phyloP scores from a whole-genome alignment of 2,329 filamentous ascomycete species.

The Ophiostoma himal-ulmi region DNA sequence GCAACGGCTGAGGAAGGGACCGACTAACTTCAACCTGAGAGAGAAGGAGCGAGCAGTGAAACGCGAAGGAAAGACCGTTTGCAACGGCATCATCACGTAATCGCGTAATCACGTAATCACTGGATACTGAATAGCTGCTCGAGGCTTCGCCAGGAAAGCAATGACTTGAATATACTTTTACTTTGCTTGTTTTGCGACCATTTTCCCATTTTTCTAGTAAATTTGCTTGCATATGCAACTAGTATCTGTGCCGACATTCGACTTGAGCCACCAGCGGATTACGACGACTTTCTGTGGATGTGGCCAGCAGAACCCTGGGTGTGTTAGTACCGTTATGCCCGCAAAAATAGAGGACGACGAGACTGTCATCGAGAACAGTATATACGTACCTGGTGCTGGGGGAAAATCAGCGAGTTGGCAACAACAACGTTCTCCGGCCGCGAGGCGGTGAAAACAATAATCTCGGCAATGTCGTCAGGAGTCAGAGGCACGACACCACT shows the following conservation, averaged over 20 bases:
- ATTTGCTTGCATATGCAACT: not conserved
- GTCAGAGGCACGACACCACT: slow-evolving; percentile 77
- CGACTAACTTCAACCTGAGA: too few species aligned
- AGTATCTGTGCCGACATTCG: not conserved
- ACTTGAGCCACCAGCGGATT: not conserved
- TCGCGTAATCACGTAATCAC: not conserved
- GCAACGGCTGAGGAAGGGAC: not conserved
- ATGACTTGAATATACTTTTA: slow-evolving; percentile 9
- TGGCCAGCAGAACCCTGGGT: slow-evolving; percentile 21
- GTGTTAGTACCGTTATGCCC: slow-evolving; percentile 9
- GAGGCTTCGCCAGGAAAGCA: not conserved
- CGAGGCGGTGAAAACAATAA: slow-evolving; percentile 78
- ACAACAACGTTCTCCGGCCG: slow-evolving; percentile 85
- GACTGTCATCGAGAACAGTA: not conserved
- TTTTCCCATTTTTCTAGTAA: not conserved
- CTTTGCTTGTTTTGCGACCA: not conserved
- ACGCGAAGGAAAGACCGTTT: not conserved
- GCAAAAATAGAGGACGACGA: not conserved
- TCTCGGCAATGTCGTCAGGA: slow-evolving; percentile 83
- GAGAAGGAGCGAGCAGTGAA: not conserved
- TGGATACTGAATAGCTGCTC: not conserved
- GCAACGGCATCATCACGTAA: not conserved
- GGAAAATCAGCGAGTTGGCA: slow-evolving; percentile 80
- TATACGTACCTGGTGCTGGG: slow-evolving; percentile 66
- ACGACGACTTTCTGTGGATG: slow-evolving; percentile 22